phyloP scores from a whole-genome alignment of 345 rosid genomes.

The Eucalyptus cloeziana region DNA sequence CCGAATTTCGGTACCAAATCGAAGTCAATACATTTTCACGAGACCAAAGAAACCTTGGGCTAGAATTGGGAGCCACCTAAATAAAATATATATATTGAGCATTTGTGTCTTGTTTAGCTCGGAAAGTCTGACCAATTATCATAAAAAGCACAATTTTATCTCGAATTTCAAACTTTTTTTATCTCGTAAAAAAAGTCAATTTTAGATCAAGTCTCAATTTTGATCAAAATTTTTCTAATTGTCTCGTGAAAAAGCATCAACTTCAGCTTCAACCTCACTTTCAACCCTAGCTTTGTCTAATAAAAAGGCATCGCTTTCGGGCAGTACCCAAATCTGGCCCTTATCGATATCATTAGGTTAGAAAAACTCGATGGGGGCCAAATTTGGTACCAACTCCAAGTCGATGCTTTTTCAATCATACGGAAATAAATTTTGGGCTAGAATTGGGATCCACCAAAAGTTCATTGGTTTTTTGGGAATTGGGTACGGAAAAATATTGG shows the following conservation, averaged over 20 bases:
- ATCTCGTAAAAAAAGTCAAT: too few species aligned
- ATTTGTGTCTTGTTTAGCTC: too few species aligned
- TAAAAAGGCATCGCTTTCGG: not conserved
- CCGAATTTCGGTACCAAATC: not conserved
- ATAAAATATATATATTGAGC: too few species aligned
- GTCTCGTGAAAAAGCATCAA: too few species aligned
- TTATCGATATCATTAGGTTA: not conserved
- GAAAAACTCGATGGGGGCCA: too few species aligned
- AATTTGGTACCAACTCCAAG: not conserved
- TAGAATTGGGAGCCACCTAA: not conserved
- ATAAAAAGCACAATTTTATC: too few species aligned
- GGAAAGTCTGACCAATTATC: too few species aligned
- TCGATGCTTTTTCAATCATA: not conserved
- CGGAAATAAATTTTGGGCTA: not conserved
- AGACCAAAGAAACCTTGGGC: not conserved
- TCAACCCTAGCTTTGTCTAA: not conserved
- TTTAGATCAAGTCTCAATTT: rapidly evolving
- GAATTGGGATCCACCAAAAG: not conserved
- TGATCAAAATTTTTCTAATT: too few species aligned
- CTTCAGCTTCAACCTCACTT: too few species aligned
- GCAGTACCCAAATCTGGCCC: not conserved
- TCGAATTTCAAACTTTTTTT: too few species aligned
- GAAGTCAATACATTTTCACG: not conserved
- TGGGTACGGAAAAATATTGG: not conserved
- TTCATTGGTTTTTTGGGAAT: not conserved